A percentile compares a stretch with the other conserved stretches of the same genome.
These are phyloP conservation scores for Murraya koenigii DNA, from an alignment of 345 rosid genomes.

Conservation along the genomic window DNA sequence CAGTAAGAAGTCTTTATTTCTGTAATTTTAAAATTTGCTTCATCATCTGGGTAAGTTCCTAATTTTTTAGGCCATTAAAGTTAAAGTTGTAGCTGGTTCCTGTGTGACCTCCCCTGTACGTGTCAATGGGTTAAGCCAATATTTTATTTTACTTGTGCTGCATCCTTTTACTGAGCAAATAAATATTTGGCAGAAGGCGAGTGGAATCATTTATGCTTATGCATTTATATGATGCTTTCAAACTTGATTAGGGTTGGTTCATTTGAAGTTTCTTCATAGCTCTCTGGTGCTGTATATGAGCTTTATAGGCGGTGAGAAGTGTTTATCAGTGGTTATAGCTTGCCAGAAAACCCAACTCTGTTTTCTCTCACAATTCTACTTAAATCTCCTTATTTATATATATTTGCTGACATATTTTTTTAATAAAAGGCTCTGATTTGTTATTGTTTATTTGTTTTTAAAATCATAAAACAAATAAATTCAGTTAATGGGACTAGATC, in stretches of 20 bases:
- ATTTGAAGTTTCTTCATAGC: not conserved
- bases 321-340: not conserved
- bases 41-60: too few relatives aligned
- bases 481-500: too few relatives aligned
- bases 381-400: not conserved
- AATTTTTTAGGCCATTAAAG: not conserved
- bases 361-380: not conserved
- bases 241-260: not conserved
- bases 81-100: not conserved
- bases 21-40: not conserved
- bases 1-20: not conserved
- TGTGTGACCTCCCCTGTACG: not conserved
- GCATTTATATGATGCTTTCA: too few relatives aligned
- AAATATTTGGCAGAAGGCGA: too few relatives aligned
- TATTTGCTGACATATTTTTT: too few relatives aligned
- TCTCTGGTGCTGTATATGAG: not conserved
- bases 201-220: too few relatives aligned
- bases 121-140: not conserved
- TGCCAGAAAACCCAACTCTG: not conserved
- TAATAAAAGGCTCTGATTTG: not conserved
- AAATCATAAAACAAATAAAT: too few relatives aligned
- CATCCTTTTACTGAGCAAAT: not conserved
- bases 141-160: not conserved
- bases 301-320: not conserved
- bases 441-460: too few relatives aligned